Base-by-base conservation (phyloP, 768 basidiomycete species). In the Paxillus rubicundulus region DNA sequence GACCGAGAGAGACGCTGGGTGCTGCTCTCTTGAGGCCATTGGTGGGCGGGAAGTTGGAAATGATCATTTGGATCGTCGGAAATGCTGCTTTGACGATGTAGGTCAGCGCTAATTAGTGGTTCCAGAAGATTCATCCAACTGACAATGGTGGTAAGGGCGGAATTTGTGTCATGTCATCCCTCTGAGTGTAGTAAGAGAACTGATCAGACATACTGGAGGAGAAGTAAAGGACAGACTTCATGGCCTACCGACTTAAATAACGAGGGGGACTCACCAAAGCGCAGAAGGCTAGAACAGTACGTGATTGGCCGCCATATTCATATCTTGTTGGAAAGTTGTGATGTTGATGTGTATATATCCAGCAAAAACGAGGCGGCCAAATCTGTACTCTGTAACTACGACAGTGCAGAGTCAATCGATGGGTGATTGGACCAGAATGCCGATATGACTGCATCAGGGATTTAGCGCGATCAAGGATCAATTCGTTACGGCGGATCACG, bases 291-390 rank as follows among this genome's bases (percentile, higher is more conserved):
- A 37, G 13, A n/a, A 37, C 13, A 37, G 36, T 37, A 55, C 32
- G 38, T 16, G 47, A 54, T 49, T 58, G 57, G 55, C 57, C 16
- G 52, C 53, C 62, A 50, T 50, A 48, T 34, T 4, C 62, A 50
- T 50, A 48, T 34, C 4, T 21, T 20, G 28, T 37, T 13, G 20
- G 44, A 46, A 47, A 14, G 36, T 14, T 28, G 39, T 49, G 14
- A 9, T 16, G 43, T 4, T 45, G 20, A 44, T 53, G 43, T 27
- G 24, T 20, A 13, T 14, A 5, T 18, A 50, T 44, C 41, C n/a
- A 46, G 18, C 42, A 48, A 38, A 5, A 30, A 38, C 8, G 42
- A 20, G 21, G n/a, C 54, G 51, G 28, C 51, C 34, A 18, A 47
- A 54, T 59, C 56, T 40, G 28, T 38, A 45, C 30, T 36, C 30